These are phyloP conservation scores for Heterobasidion irregulare DNA, from an alignment of 1,284 basidiomycete genomes.

Conservation along the genomic window DNA sequence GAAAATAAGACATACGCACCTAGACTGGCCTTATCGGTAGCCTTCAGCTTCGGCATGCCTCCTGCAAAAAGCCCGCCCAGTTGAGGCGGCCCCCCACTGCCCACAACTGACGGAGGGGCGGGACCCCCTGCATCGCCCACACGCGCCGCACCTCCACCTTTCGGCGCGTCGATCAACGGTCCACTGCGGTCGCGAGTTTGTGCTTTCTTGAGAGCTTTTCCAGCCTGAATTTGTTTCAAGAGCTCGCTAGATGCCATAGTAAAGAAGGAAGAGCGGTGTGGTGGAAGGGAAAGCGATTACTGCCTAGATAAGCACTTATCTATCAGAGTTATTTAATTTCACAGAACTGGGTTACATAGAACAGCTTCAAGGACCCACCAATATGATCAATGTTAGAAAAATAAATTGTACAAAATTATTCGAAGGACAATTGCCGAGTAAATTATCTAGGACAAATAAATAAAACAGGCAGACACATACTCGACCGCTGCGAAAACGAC, in stretches of 20 bases:
- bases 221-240: conserved; percentile 70
- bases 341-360: too few relatives aligned
- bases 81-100: conserved; percentile 45
- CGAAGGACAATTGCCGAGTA: too few relatives aligned
- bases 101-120: conserved; percentile 22
- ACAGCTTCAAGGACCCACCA: too few relatives aligned
- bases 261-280: background rate
- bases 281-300: too few relatives aligned
- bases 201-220: conserved; percentile 74
- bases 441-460: too few relatives aligned
- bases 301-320: background rate
- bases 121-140: conserved; percentile 23
- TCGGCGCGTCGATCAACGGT: conserved; percentile 49
- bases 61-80: conserved; percentile 83
- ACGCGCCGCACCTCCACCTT: conserved; percentile 29
- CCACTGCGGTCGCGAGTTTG: conserved; percentile 78
- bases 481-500: too few relatives aligned
- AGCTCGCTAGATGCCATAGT: conserved; percentile 65
- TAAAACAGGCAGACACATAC: too few relatives aligned
- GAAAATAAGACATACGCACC: conserved; percentile 30
- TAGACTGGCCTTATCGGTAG: conserved; percentile 51
- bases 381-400: too few relatives aligned
- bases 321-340: background rate
- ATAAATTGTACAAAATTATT: too few relatives aligned
- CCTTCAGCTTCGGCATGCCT: conserved; percentile 85